Evolutionary conservation across 2,329 filamentous ascomycete genomes (phyloP), one percentile per base, ranked within the genome.

Genomic region (Geoglossum cookeanum): DNA sequence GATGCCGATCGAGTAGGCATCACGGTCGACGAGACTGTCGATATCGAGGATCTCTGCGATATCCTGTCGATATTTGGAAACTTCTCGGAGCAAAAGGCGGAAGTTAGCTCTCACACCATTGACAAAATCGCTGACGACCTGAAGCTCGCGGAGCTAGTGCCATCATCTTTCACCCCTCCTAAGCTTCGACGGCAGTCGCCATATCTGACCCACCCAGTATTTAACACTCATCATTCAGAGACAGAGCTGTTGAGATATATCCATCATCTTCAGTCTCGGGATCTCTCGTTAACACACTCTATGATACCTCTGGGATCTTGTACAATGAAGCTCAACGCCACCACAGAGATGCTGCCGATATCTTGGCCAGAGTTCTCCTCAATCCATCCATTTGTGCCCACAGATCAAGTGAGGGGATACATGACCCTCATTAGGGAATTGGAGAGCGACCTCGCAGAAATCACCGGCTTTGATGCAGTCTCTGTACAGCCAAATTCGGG

Each of bases 291-390:
- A 4, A 87, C 90, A 1, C 91, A 97, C 72, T 96, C 90, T 15
- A 97, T 97, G 91, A 97, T 97, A 60, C 89, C 91, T 1, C 79
- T 97, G 1, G 91, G 91, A 22, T 96, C 91, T 1, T 97, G 91
- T 75, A 97, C 91, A 13, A 97, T 97, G 91, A 97, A 97, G 76
- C 81, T 96, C 56, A 96, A 96, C 68, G 87, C 85, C 47, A 92
- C 90, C 2, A 87, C 87, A 0, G 88, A 96, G 73, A 96, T 97
- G 91, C 78, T 86, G 15, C 85, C 90, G 6, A 78, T 96, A 57
- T 86, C 86, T 0, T 84, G 82, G 71, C 80, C 83, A 0, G 80
- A 83, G 55, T 87, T 90, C 65, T 78, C 85, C 47, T 80, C 84
- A 60, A 76, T 94, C 37, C 91, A 97, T 71, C 91, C 91, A 0